Evolutionary conservation across 1,139 yeast species (phyloP).

Genomic region (Suhomyces anneliseae): DNA sequence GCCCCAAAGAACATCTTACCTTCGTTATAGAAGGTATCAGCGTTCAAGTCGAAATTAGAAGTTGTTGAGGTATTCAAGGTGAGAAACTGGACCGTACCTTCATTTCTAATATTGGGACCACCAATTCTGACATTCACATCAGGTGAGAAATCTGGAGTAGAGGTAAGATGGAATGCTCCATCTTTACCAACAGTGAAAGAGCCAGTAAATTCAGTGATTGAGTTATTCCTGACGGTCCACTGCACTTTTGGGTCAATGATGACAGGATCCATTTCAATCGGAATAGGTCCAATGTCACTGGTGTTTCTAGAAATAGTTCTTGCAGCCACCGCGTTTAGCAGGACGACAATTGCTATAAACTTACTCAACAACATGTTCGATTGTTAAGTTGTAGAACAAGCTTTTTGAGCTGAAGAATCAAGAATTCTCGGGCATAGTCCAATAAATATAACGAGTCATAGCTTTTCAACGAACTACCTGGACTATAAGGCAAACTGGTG

Average conservation of each 20-base stretch:
- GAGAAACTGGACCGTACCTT: slow-evolving; percentile 14
- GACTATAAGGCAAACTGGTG: too few relatives aligned
- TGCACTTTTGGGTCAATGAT: slow-evolving; percentile 13
- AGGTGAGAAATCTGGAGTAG: slow-evolving; percentile 9
- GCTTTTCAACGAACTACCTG: too few relatives aligned
- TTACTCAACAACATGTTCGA: too few relatives aligned
- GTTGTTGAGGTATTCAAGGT: slow-evolving; percentile 10
- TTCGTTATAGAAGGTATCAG: slow-evolving; percentile 13
- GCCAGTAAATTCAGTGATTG: slow-evolving; percentile 12
- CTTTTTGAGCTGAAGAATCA: too few relatives aligned
- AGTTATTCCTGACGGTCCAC: slow-evolving; percentile 16
- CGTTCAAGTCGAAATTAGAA: slow-evolving; percentile 10
- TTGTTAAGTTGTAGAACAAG: too few relatives aligned
- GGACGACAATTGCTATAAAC: too few relatives aligned
- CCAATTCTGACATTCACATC: slow-evolving; percentile 8
- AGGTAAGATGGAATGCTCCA: slow-evolving; percentile 14
- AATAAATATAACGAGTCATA: too few relatives aligned
- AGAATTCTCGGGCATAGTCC: too few relatives aligned
- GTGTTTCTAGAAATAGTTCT: too few relatives aligned
- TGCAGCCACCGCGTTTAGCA: too few relatives aligned
- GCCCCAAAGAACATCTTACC: slow-evolving; percentile 14
- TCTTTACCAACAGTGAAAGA: slow-evolving; percentile 12
- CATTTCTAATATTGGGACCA: slow-evolving; percentile 10
- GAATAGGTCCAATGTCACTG: too few relatives aligned
- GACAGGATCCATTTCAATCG: not conserved